Conservation (phyloP, 305 asterid species). For the Solanum hybrid region DNA sequence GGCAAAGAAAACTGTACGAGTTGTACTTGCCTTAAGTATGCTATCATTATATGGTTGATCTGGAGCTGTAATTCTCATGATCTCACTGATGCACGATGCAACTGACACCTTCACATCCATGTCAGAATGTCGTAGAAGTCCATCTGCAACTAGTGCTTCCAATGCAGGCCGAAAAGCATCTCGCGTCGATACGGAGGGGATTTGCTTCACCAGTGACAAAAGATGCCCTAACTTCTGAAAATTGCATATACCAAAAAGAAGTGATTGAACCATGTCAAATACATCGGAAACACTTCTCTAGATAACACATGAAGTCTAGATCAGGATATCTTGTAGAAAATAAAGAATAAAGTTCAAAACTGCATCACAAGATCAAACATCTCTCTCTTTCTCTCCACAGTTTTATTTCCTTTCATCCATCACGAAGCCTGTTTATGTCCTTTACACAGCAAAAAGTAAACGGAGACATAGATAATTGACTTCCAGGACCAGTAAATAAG, state of each 20-base stretch:
- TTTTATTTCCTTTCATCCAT: neutral
- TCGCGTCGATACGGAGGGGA: neutral
- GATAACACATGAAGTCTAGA: neutral
- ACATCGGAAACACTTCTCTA: neutral
- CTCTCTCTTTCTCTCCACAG: neutral
- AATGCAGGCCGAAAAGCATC: constrained; percentile 6
- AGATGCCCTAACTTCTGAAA: constrained; percentile 20
- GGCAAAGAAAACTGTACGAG: neutral
- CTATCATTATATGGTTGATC: constrained; percentile 11
- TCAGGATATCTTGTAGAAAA: neutral
- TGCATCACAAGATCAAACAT: neutral
- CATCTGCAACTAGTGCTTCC: neutral
- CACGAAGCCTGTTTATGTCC: neutral
- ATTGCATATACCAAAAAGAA: neutral
- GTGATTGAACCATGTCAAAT: neutral
- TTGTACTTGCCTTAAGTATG: constrained; percentile 14
- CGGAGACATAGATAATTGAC: neutral
- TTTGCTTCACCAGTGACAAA: constrained; percentile 13
- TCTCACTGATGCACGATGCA: constrained; percentile 24
- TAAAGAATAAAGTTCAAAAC: neutral
- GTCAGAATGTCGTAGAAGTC: neutral
- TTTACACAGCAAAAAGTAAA: neutral
- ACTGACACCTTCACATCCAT: neutral
- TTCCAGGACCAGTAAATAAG: neutral
- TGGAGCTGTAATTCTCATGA: constrained; percentile 12